Base-by-base conservation (phyloP, 129 eudicot genomes). In the Rutidosis leptorrhynchoides region DNA sequence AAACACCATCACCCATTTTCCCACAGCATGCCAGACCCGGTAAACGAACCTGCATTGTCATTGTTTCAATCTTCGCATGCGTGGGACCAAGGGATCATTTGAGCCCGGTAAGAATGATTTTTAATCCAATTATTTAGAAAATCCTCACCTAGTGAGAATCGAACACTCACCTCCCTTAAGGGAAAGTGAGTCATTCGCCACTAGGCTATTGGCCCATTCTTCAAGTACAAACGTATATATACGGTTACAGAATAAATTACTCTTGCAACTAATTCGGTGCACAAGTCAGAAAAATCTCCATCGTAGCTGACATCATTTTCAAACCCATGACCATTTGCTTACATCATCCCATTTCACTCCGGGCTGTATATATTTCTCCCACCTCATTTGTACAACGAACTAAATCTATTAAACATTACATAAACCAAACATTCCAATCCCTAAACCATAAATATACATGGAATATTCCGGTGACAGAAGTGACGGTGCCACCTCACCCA, bases 401-500 rank as follows among this genome's bases (percentile, higher is more conserved):
- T 68, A 60, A 29, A 11, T 23, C 72, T 29, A 16, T 45, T 9
- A 24, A 21, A 46, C 32, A 65, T 17, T 26, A 10, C 33, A 29
- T 45, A 42, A 3, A 46, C 1, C 54, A 43, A 65, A 58, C 59
- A 56, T 62, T 48, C 65, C 15, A 20, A 27, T 15, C 65, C 58
- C 24, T 37, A 15, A 16, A n/a, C 16, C 45, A 15, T 5, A n/a
- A 29, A 17, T 2, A 60, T 54, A 58, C 68, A 75, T 75, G 80
- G 80, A 75, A 68, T 68, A 75, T 68, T 68, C 82, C 74, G 76
- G 73, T 58, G 77, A 65, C 21, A 19, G 58, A 67, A 66, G 17
- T 32, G 40, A 24, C 62, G 28, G 58, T 65, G 49, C 78, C 62
- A 67, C 74, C 32, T 11, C 78, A 14, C 82, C 74, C 15, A 72